phyloP scores from a whole-genome alignment of 2,329 filamentous ascomycete genomes.

The Chrysoporthe cubensis region DNA sequence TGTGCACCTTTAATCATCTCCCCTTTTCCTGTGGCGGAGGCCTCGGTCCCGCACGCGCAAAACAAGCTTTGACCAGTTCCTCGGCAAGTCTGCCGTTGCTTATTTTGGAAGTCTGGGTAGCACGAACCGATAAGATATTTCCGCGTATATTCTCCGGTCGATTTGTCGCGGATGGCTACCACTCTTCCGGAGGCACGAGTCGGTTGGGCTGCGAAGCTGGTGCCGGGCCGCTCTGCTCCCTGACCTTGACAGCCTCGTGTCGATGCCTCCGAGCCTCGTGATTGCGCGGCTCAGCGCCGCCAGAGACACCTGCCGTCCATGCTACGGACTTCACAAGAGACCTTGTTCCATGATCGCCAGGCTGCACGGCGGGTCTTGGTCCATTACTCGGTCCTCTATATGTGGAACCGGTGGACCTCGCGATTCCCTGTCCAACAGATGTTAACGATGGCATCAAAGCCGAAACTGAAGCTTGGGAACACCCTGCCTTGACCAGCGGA shows the following conservation, averaged over 20 bases:
- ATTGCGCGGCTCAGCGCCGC: neutral
- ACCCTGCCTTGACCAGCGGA: constrained; percentile 17
- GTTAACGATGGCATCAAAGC: constrained; percentile 14
- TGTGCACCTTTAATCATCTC: neutral
- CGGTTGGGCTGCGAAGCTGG: neutral
- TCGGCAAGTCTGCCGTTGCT: constrained; percentile 4
- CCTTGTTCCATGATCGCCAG: constrained; percentile 9
- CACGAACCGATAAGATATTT: neutral
- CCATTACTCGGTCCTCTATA: constrained; percentile 14
- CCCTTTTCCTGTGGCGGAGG: constrained; percentile 23
- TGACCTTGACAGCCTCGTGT: neutral
- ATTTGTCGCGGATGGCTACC: neutral
- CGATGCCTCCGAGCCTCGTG: neutral
- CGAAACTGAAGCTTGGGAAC: constrained; percentile 6
- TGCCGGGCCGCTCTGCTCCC: neutral
- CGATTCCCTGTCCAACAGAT: constrained; percentile 13
- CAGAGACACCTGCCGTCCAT: neutral
- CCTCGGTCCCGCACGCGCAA: constrained; percentile 10
- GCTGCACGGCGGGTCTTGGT: constrained; percentile 16
- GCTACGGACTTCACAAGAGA: neutral
- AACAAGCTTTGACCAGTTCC: constrained; percentile 24
- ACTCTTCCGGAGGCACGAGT: constrained; percentile 4
- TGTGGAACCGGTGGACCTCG: constrained; percentile 14
- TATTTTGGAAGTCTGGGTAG: constrained; percentile 10
- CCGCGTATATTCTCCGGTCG: neutral